Evolutionary conservation across 73 alveolate genomes (phyloP), one percentile per base, ranked within the genome.

Genomic region (Tetrahymena malaccensis): DNA sequence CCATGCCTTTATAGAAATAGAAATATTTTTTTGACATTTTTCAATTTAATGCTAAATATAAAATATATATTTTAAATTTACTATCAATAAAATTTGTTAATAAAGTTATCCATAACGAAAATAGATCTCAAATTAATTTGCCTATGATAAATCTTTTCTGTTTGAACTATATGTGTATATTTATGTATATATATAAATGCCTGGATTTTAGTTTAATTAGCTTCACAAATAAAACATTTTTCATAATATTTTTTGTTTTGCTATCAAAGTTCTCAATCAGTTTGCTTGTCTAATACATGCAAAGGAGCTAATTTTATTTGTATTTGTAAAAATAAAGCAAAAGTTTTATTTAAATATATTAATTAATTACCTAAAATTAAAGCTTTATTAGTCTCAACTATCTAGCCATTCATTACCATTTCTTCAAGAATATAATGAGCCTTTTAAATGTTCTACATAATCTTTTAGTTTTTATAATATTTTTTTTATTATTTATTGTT

Each of bases 351-450:
- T 70, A 31, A 70, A 22, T 70, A 16, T 85, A 93, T 35, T 97
- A 96, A 93, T 35, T 97, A 96, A 35, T 98, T 98, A 94, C 98
- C 96, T 34, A 98, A 97, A 34, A 96, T 97, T 89, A 94, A 96
- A 34, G 98, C 98, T 96, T 98, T 99, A 97, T 99, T 99, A 10
- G 99, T 99, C 94, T 99, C 99, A 35, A 98, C 97, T 13, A 99
- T 98, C 95, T 98, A 96, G 0, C 99, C 99, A 95, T 98, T 98
- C 99, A 98, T 96, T 25, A 99, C 98, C 99, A 99, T 98, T 97
- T 99, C 99, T 93, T 99, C 99, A 40, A 99, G 97, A 27, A 99
- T 98, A 96, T 99, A 99, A 95, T 99, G 99, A 35, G 99, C 99
- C 96, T 99, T 99, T 97, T 99, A 99, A 55, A 99, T 98, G 93